Evolutionary conservation across 176 grass and related monocot species (phyloP), one percentile per base, ranked within the genome.

Genomic region (Oryza glumipatula): DNA sequence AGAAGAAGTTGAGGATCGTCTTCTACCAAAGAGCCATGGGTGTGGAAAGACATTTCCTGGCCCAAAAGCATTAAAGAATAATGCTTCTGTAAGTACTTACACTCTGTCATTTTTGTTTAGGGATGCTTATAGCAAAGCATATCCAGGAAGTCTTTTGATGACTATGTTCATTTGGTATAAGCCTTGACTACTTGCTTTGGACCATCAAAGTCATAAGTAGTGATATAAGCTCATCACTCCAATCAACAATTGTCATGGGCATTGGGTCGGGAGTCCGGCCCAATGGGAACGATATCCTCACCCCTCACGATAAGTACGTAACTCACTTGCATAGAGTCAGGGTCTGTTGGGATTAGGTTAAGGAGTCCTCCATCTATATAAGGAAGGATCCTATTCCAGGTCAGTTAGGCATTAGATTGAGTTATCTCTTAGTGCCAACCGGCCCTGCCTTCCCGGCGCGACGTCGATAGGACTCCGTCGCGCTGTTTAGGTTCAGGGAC

Each of bases 11-110:
- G 93, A 90, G 86, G 93, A 98, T 65, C 88, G 96, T 67, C 87
- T 98, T 94, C 73, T 98, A 85, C 91, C 93, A 9, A 95, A 94
- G 84, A 98, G 96, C 71, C 96, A 95, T 13, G 93, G 91, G 51
- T 95, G 96, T 76, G 93, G 96, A 80, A 95, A 98, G 88, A 98
- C 96, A 87, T 98, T 98, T 98, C 93, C 96, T 56, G 96, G 96
- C n/a, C 93, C 93, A 51, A 91, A 87, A 88, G 83, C 96, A 83
- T 88, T 98, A 49, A 95, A 72, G 70, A 90, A 79, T 65, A 74
- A 67, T 11, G 43, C 30, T 73, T 78, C 89, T 87, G 89, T 95
- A 92, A 83, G 89, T 32, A 43, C 64, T 63, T 72, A 67, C 44
- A 65, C 48, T 14, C 17, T 82, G 9, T 67, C 73, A 72, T 90